These are phyloP conservation scores for Trichoderma endophyticum DNA, from an alignment of 2,329 filamentous ascomycete species.

Conservation along the genomic window DNA sequence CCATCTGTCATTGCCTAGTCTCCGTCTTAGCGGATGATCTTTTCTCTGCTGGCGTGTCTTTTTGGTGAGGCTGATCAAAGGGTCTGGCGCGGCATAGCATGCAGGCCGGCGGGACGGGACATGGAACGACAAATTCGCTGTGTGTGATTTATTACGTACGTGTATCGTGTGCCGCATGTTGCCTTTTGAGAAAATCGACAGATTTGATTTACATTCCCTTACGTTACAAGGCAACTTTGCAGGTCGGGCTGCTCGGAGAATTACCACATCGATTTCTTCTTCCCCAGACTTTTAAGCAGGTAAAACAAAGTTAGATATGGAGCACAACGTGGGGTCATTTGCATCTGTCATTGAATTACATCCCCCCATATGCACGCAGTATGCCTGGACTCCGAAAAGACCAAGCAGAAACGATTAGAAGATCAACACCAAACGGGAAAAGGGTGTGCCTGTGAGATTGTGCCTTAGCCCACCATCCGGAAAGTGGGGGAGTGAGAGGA, in stretches of 20 bases:
- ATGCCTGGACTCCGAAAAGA: not conserved
- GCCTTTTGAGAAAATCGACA: not conserved
- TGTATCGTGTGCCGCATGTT: not conserved
- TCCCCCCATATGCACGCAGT: not conserved
- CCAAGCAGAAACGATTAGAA: not conserved
- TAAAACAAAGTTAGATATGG: constrained; percentile 10
- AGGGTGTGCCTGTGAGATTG: not conserved
- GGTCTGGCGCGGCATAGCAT: not conserved
- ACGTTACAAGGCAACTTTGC: not conserved
- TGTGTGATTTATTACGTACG: not conserved
- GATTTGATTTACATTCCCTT: not conserved
- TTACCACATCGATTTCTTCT: constrained; percentile 4
- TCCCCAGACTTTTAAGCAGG: constrained; percentile 7
- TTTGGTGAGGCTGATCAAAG: not conserved
- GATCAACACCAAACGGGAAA: not conserved
- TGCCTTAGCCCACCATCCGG: not conserved
- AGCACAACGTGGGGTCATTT: constrained; percentile 13
- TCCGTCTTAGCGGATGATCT: constrained; percentile 12
- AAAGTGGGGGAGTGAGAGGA: not conserved
- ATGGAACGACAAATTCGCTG: not conserved
- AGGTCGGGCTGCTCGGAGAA: constrained; percentile 3
- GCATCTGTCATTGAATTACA: constrained; percentile 7
- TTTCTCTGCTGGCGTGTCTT: not conserved
- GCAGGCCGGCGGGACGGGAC: not conserved
- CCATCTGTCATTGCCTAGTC: constrained; percentile 5